Conservation (phyloP, 179 eudicot species). For the Drosera spatulata region DNA sequence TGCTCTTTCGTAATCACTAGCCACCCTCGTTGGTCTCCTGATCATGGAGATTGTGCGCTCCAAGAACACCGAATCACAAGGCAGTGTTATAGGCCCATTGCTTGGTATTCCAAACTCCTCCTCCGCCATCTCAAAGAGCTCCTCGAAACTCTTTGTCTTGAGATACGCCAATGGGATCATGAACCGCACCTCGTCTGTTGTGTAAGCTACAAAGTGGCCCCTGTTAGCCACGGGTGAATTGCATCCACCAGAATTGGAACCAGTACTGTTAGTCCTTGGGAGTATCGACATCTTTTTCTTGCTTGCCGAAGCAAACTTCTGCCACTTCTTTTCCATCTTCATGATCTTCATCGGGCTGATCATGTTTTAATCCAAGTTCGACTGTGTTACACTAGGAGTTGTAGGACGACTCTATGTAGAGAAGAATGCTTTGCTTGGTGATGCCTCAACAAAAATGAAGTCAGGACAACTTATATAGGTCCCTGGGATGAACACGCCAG, state of each 20-base stretch:
- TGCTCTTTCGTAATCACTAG: constrained; percentile 2
- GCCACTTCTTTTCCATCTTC: constrained; percentile 41
- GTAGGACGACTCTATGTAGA: too few relatives aligned
- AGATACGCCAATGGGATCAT: constrained; percentile 18
- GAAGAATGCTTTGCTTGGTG: too few relatives aligned
- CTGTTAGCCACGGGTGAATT: constrained; percentile 4
- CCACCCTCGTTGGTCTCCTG: neutral
- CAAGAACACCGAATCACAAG: constrained; percentile 17
- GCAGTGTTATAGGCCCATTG: constrained; percentile 19
- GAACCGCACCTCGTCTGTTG: constrained; percentile 15
- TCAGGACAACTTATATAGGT: too few relatives aligned
- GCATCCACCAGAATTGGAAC: neutral
- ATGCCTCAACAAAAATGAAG: too few relatives aligned
- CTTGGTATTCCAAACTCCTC: constrained; percentile 14
- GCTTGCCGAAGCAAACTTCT: constrained; percentile 14
- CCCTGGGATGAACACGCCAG: too few relatives aligned
- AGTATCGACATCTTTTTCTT: constrained; percentile 14
- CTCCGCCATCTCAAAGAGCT: constrained; percentile 3
- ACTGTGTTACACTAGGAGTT: too few relatives aligned
- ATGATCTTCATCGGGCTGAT: constrained; percentile 25
- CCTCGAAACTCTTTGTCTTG: constrained; percentile 10
- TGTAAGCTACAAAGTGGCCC: constrained; percentile 20
- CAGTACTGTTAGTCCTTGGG: neutral
- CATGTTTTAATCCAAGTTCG: constrained; percentile 13
- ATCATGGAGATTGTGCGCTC: constrained; percentile 12